Base-by-base conservation (phyloP, 1,284 basidiomycete genomes). In the Sanghuangporus weigelae region DNA sequence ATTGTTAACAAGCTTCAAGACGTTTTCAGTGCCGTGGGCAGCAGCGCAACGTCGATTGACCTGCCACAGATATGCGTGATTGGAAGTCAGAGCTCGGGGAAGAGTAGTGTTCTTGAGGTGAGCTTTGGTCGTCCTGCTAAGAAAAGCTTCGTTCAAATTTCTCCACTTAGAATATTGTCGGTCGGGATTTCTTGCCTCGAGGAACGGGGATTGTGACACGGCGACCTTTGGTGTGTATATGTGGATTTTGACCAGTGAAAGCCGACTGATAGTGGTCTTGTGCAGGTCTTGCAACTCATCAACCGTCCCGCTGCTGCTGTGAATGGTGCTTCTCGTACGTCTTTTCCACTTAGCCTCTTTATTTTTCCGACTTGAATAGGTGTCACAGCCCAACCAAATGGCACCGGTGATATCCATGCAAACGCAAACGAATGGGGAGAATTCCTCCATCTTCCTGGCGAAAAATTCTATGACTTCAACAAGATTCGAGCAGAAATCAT, bases 381-480 rank as follows among this genome's bases (percentile, higher is more conserved):
- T 62, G 61, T 42, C 54, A 26, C 73, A 81, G 78, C 76, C 65
- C 74, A 79, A 76, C 73, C 76, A 66, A 81, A 80, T 63, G 82
- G 81, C 46, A 69, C 74, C n/a, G 71, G 70, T 40, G 87, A 90
- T 75, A 82, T 89, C 68, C 80, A 83, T 57, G 92, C 89, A 73
- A 97, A 95, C 75, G 81, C 87, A 65, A 87, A 97, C 71, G 96
- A 98, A 77, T 99, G 96, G 96, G 96, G 96, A 73, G 96, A 99
- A 78, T 99, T 99, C 81, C 79, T 98, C 51, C 95, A 97, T 74
- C 83, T 97, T 54, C 95, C 96, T 0, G 92, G 92, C 62, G 93
- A 98, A 78, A 98, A 98, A 78, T 97, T 98, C 79, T 90, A 90
- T 75, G 96, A 99, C 79, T 99, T 99, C 78, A 82, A 87, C 79